Evolutionary conservation across 2,329 filamentous ascomycete species (phyloP).

Genomic region (Pochonia chlamydosporia): DNA sequence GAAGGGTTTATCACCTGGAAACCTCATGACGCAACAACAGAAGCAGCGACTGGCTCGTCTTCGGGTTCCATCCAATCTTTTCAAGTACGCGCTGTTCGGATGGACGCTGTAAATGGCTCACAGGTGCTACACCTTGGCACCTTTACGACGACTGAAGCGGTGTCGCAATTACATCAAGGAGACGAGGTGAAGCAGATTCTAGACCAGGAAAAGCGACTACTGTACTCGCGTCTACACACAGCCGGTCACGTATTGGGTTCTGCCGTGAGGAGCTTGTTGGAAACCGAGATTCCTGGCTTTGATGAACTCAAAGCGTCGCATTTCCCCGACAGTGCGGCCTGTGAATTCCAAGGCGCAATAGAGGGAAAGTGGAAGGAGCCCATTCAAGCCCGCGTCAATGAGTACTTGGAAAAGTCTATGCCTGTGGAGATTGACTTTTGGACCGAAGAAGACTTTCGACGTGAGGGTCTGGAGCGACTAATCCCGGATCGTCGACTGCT

Average conservation of each 20-base stretch:
- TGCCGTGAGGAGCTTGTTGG: slow-evolving; percentile 55
- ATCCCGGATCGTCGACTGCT: slow-evolving; percentile 42
- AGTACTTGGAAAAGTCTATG: slow-evolving; percentile 48
- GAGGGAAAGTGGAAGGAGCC: slow-evolving; percentile 54
- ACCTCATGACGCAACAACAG: slow-evolving; percentile 31
- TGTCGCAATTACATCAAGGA: slow-evolving; percentile 30
- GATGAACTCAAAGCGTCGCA: slow-evolving; percentile 68
- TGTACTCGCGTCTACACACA: slow-evolving; percentile 66
- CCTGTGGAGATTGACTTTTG: slow-evolving; percentile 60
- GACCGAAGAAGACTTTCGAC: slow-evolving; percentile 55
- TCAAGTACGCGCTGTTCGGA: slow-evolving; percentile 51
- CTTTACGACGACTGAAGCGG: slow-evolving; percentile 31
- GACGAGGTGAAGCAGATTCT: slow-evolving; percentile 50
- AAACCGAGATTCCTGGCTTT: slow-evolving; percentile 45
- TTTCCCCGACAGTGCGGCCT: slow-evolving; percentile 60
- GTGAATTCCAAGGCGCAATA: slow-evolving; percentile 64
- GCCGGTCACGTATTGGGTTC: slow-evolving; percentile 67
- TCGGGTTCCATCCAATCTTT: slow-evolving; percentile 30
- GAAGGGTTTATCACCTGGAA: slow-evolving; percentile 46
- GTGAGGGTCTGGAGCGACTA: slow-evolving; percentile 47
- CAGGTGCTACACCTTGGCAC: slow-evolving; percentile 61
- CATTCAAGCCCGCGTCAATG: slow-evolving; percentile 58
- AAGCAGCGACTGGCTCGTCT: slow-evolving; percentile 19
- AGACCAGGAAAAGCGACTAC: slow-evolving; percentile 51
- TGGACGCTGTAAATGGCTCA: slow-evolving; percentile 30